phyloP scores from a whole-genome alignment of 2,329 filamentous ascomycete species.

The Colletotrichum aenigma region DNA sequence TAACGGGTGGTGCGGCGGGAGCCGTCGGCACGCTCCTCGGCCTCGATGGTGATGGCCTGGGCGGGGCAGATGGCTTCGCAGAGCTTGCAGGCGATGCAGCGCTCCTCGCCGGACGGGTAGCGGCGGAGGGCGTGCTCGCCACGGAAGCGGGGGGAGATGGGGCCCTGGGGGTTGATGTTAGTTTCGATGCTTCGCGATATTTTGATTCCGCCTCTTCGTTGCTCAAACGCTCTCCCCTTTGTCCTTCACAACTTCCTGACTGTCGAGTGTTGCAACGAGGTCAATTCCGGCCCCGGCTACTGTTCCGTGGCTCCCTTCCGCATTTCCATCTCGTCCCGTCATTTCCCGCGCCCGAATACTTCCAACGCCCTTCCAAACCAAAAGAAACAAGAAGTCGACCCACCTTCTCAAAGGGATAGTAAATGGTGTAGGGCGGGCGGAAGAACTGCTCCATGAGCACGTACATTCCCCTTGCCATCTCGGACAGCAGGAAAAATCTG shows the following conservation, averaged over 20 bases:
- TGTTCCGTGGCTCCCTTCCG: neutral
- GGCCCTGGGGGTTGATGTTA: conserved; percentile 60
- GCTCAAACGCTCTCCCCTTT: neutral
- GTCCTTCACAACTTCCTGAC: rapidly evolving
- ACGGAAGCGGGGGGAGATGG: conserved; percentile 96
- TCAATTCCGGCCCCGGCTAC: neutral
- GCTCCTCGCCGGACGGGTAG: conserved; percentile 97
- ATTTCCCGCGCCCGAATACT: neutral
- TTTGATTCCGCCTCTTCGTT: neutral
- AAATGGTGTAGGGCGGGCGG: conserved; percentile 97
- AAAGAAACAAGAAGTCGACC: conserved; percentile 13
- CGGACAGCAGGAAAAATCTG: conserved; percentile 93
- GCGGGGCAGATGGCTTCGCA: conserved; percentile 98
- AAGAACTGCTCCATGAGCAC: conserved; percentile 98
- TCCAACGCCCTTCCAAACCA: neutral
- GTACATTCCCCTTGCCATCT: conserved; percentile 98
- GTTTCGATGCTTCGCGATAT: neutral
- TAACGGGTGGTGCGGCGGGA: conserved; percentile 95
- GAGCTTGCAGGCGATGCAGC: conserved; percentile 99
- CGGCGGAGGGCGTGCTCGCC: conserved; percentile 96
- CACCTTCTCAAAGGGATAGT: conserved; percentile 97
- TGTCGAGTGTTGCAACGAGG: neutral
- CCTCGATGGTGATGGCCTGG: conserved; percentile 98
- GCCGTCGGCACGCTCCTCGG: conserved; percentile 95
- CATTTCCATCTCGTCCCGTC: neutral